phyloP scores from a whole-genome alignment of 2,329 filamentous ascomycete genomes.

The Lojkania enalia region DNA sequence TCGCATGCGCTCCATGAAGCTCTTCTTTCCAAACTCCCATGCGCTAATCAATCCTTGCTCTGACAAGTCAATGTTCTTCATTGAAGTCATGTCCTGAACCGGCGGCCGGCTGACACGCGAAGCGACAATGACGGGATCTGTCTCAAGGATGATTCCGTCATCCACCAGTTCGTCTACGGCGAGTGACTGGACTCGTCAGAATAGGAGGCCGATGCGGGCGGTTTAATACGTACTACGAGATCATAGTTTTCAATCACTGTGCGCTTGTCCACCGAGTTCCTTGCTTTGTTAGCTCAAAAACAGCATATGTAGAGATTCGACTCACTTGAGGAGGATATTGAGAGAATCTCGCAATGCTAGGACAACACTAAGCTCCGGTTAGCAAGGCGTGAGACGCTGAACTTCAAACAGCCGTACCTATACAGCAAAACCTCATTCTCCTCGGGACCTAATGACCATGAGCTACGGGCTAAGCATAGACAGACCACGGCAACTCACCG shows the following conservation, averaged over 20 bases:
- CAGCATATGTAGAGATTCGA: conserved; percentile 3
- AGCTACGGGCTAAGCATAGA: conserved; percentile 61
- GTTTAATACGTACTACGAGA: conserved; percentile 61
- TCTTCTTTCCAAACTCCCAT: conserved; percentile 90
- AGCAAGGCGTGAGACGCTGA: too few relatives aligned
- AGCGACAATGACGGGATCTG: conserved; percentile 90
- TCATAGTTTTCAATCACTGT: conserved; percentile 99
- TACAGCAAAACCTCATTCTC: conserved; percentile 98
- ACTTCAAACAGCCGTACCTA: conserved; percentile 55
- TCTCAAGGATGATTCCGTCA: conserved; percentile 89
- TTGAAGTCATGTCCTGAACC: conserved; percentile 80
- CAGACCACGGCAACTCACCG: conserved; percentile 43
- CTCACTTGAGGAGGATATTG: conserved; percentile 88
- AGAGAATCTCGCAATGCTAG: conserved; percentile 87
- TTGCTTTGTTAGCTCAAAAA: conserved; percentile 44
- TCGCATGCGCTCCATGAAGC: conserved; percentile 86
- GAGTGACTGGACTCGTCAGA: conserved; percentile 67
- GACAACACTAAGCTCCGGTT: conserved; percentile 73
- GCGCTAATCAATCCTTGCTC: conserved; percentile 94
- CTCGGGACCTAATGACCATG: conserved; percentile 70
- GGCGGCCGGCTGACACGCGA: conserved; percentile 91
- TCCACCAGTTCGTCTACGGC: conserved; percentile 79
- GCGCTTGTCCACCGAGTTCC: conserved; percentile 94
- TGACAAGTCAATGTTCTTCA: conserved; percentile 92
- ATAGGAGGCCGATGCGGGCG: not conserved